Base-by-base conservation (phyloP, 208 protist species). In the Lotmaria passim region DNA sequence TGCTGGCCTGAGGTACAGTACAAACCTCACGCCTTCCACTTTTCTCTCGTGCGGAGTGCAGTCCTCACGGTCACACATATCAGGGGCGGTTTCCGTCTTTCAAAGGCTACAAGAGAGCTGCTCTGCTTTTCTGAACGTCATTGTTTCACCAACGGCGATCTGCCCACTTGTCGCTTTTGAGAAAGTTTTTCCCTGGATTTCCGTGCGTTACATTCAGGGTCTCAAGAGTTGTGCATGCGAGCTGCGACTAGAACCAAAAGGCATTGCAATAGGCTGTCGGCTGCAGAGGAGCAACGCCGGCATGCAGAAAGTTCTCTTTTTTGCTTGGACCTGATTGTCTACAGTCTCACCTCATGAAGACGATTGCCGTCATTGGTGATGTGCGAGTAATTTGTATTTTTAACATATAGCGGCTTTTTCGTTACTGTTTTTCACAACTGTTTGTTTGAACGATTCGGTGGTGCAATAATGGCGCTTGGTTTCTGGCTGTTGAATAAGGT, bases 1-100 rank as follows among this genome's bases (percentile, higher is more conserved):
- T 15, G 65, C 65, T 24, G 65, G 65, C 0, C 12, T 71, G 8
- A n/a, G 65, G 19, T 71, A 71, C 44, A 71, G 55, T 19, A 57
- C 11, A 0, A 31, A 1, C 14, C 31, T 63, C 0, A 44, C 10
- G 19, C 17, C 55, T 4, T 36, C 31, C 10, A 71, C 65, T 7
- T 39, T 56, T 47, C 0, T 71, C 7, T 71, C 65, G 0, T 71
- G 65, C 55, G 44, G 65, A 17, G 28, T 71, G 4, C 65, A 71
- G n/a, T 71, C 55, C 1, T 63, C 65, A n/a, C 39, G 65, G 14
- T 63, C 44, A 36, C 43, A 71, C 3, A 33, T 63, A 1, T 71
- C 65, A 38, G 65, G 33, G 3, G 41, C 55, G 8, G 3, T 71
- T 3, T 63, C 65, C 0, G 10, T 71, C 23, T 62, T 71, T 56